A percentile compares a stretch with the other conserved stretches of the same genome.
Evolutionary conservation across 305 asterid species (phyloP).

Genomic region (Fraxinus ornus): DNA sequence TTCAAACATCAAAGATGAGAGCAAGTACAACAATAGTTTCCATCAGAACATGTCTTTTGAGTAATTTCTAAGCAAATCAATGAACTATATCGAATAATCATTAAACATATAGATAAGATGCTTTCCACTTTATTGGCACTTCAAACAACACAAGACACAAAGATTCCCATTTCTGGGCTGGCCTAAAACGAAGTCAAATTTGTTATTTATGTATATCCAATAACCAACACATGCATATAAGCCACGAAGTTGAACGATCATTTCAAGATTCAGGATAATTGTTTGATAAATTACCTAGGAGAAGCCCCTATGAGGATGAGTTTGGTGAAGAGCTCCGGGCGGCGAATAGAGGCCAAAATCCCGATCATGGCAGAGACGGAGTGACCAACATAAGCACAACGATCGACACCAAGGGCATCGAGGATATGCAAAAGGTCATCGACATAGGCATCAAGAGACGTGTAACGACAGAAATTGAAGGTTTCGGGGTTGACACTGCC

Average conservation of each 20-base stretch:
- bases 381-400: constrained; percentile 47
- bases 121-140: constrained; percentile 14
- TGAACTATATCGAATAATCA: constrained; percentile 9
- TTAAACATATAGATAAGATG: constrained; percentile 10
- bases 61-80: not conserved
- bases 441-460: constrained; percentile 44
- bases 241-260: not conserved
- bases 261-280: not conserved
- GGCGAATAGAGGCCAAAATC: constrained; percentile 46
- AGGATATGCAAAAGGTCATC: constrained; percentile 44
- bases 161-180: constrained; percentile 24
- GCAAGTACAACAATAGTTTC: not conserved
- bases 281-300: constrained; percentile 36
- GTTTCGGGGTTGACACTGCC: constrained; percentile 54
- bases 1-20: not conserved
- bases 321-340: constrained; percentile 48
- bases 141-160: constrained; percentile 14
- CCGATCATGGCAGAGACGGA: constrained; percentile 58
- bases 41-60: not conserved
- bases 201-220: not conserved
- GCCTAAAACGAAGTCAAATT: not conserved
- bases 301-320: constrained; percentile 50
- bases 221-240: not conserved
- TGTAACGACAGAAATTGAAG: constrained; percentile 48
- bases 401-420: constrained; percentile 33